phyloP scores from a whole-genome alignment of 176 grass and related monocot species.

The Hordeum marinum region DNA sequence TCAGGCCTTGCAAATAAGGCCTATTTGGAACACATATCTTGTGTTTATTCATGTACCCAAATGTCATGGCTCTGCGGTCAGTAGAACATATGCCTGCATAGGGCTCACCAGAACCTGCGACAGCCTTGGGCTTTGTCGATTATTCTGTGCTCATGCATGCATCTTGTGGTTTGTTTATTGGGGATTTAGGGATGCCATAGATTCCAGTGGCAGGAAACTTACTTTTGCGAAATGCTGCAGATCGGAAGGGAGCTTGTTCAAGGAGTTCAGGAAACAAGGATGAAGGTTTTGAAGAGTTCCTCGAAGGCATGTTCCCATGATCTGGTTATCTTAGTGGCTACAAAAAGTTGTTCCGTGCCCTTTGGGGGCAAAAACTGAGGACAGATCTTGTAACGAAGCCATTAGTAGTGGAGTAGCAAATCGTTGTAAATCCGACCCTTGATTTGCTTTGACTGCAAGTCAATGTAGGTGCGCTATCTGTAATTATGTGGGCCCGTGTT shows the following conservation, averaged over 20 bases:
- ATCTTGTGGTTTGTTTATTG: neutral
- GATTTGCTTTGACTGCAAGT: no score
- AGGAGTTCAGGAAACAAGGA: neutral
- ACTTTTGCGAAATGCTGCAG: constrained; percentile 16
- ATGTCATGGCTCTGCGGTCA: neutral
- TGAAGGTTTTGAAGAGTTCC: constrained; percentile 65
- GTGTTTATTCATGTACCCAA: neutral
- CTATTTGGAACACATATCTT: no score
- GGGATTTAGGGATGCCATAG: neutral
- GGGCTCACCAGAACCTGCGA: neutral
- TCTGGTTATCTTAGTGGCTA: neutral
- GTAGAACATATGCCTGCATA: neutral
- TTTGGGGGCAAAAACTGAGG: no score
- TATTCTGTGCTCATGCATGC: neutral
- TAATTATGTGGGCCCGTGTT: no score
- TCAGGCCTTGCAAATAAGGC: no score
- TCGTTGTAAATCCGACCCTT: no score
- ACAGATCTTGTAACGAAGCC: no score
- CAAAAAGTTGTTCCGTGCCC: no score
- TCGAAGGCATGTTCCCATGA: constrained; percentile 87
- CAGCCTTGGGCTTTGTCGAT: neutral
- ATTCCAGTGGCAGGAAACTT: neutral
- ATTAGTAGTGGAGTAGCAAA: no score
- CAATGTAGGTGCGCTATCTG: no score
- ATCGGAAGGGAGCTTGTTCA: constrained; percentile 19